Conservation (phyloP, 1,139 yeast species). For the Kluyveromyces sp. region DNA sequence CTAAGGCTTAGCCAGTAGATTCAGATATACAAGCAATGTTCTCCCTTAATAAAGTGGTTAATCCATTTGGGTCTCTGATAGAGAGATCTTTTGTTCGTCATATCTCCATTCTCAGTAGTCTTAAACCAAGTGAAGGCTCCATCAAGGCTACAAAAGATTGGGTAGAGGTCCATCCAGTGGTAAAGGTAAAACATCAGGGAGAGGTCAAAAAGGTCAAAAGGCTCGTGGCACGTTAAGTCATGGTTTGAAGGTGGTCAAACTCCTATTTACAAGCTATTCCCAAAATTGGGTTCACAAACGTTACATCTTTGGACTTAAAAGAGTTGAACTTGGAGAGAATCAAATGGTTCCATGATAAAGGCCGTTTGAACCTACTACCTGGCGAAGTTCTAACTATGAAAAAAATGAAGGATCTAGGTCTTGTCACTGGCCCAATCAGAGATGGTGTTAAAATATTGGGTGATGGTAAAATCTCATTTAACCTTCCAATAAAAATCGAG, state of each 20-base stretch:
- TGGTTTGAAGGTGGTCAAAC: constrained; percentile 99
- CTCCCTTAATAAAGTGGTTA: background rate
- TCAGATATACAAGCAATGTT: background rate
- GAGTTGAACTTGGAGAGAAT: constrained; percentile 53
- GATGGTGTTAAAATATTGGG: constrained; percentile 83
- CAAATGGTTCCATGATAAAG: constrained; percentile 55
- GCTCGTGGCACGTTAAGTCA: constrained; percentile 86
- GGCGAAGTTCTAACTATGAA: constrained; percentile 61
- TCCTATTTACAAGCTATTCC: constrained; percentile 80
- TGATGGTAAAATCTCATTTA: constrained; percentile 50
- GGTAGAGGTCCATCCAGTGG: constrained; percentile 98
- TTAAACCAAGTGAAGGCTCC: constrained; percentile 33
- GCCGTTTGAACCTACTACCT: constrained; percentile 56
- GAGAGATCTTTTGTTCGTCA: constrained; percentile 17
- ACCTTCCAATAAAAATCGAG: constrained; percentile 61
- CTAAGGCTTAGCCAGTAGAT: too few relatives aligned
- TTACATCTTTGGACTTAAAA: constrained; percentile 41
- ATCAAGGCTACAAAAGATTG: constrained; percentile 52
- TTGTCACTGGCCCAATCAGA: constrained; percentile 60
- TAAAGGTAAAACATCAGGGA: constrained; percentile 85
- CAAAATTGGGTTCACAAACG: constrained; percentile 75
- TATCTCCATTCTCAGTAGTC: constrained; percentile 29
- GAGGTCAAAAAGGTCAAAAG: constrained; percentile 99
- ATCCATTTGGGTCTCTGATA: constrained; percentile 1
- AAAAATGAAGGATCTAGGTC: constrained; percentile 55